phyloP scores from a whole-genome alignment of 148 eudicot genomes.

The Rhododendron kiyosumense region DNA sequence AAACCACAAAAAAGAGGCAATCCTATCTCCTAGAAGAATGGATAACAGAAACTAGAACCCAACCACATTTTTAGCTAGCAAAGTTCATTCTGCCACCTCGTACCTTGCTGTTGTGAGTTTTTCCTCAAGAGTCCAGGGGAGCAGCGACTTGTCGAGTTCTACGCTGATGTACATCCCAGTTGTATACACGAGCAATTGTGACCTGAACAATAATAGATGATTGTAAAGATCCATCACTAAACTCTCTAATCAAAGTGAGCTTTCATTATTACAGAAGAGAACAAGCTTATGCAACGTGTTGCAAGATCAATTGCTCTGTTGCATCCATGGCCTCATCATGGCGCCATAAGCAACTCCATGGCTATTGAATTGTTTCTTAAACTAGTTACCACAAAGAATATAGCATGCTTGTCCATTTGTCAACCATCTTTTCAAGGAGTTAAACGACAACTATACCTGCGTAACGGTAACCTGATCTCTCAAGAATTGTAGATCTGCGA shows the following conservation, averaged over 20 bases:
- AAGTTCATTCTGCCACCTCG: not conserved
- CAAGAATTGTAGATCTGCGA: conserved; percentile 72
- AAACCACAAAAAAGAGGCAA: not conserved
- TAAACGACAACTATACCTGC: conserved; percentile 39
- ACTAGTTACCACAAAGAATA: not conserved
- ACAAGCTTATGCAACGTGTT: not conserved
- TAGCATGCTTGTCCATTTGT: not conserved
- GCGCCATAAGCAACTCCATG: not conserved
- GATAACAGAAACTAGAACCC: not conserved
- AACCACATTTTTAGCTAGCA: conserved; percentile 2
- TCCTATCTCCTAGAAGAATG: not conserved
- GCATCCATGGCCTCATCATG: not conserved
- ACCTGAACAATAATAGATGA: conserved; percentile 40
- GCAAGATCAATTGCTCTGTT: not conserved
- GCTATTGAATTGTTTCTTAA: not conserved
- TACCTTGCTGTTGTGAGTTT: not conserved
- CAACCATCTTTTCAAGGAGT: not conserved
- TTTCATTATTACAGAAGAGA: not conserved
- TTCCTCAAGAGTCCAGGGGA: conserved; percentile 41
- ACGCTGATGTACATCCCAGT: conserved; percentile 97
- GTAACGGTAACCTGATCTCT: conserved; percentile 91
- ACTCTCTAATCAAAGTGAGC: not conserved
- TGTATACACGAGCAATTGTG: conserved; percentile 85
- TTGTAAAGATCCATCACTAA: not conserved
- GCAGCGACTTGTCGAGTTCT: conserved; percentile 45